Base-by-base conservation (phyloP, 371 early-diverging fungal genomes). In the Actinomortierella wolfii region DNA sequence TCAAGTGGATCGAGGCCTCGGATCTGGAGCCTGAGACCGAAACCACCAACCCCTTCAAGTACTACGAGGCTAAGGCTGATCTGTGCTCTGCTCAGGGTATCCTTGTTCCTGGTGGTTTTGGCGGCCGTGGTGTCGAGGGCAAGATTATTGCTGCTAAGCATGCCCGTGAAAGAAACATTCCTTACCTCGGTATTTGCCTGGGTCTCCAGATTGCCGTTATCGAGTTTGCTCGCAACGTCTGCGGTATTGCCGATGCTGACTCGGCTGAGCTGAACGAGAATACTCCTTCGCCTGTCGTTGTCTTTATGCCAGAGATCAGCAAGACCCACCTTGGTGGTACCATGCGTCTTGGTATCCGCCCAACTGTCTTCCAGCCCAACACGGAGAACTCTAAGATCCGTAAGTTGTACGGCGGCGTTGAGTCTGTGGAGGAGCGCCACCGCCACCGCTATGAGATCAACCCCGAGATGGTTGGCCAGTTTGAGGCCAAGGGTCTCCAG, bases 81-180 rank as follows among this genome's bases (percentile, higher is more conserved):
- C 78, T 98, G 49, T 91, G 92, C 79, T 84, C 89, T 21, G 92
- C 95, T 39, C 80, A 97, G 76, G 99, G 99, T 57, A 93, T 99
- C 54, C 81, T 99, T n/a, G 95, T 99, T 23, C 99, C 99, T 20
- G 99, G 99, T 69, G 99, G 99, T 34, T 99, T 99, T 78, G 99
- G 99, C 53, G 81, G 80, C 56, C 94, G 98, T 76, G 99, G 99
- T 64, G 89, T 92, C 42, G 99, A 98, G 76, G 98, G 99, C 67
- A 99, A 95, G 92, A 87, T 99, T 44, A 76, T 86, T 41, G 99
- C 98, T n/a, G 92, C 92, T 64, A 92, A 95, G 67, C 98, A 95
- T 94, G 99, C 99, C 21, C 93, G 99, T 76, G 95, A 96, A 79
- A 93, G 97, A 81, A 93, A 94, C 67, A 81, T 98, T 40, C 99